phyloP scores from a whole-genome alignment of 257 asterid genomes.

The Scutellaria galericulata region DNA sequence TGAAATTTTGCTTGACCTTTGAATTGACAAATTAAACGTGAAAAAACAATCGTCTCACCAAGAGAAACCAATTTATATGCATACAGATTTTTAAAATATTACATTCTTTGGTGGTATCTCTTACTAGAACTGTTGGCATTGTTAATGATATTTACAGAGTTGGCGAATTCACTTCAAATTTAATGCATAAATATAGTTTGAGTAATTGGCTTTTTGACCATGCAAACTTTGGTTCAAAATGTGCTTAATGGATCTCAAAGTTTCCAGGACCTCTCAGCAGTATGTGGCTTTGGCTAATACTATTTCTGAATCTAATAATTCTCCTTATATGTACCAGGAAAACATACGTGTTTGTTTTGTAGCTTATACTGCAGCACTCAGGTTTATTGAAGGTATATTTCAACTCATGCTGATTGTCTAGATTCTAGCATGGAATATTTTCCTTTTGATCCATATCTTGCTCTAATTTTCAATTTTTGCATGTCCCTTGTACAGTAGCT shows the following conservation, averaged over 20 bases:
- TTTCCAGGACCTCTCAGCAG: background rate
- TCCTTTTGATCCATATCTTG: slow-evolving; percentile 15
- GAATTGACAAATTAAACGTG: background rate
- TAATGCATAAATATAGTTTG: slow-evolving; percentile 3
- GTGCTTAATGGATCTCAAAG: background rate
- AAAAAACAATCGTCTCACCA: background rate
- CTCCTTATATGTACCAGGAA: slow-evolving; percentile 58
- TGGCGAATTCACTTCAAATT: background rate
- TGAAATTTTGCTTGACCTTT: background rate
- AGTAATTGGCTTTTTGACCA: background rate
- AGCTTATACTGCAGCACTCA: slow-evolving; percentile 82
- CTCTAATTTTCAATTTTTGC: slow-evolving; percentile 19
- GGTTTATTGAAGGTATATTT: slow-evolving; percentile 71
- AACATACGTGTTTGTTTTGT: slow-evolving; percentile 67
- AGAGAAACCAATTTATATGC: background rate
- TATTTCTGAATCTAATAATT: slow-evolving; percentile 23
- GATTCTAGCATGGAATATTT: slow-evolving; percentile 17
- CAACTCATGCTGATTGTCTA: slow-evolving; percentile 18
- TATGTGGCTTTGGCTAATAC: background rate
- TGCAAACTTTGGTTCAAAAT: slow-evolving; percentile 10
- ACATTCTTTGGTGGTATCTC: background rate
- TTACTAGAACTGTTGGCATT: background rate
- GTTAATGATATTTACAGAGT: background rate
- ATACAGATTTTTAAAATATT: background rate
- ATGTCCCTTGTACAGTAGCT: slow-evolving; percentile 44